These are phyloP conservation scores for Stylonectria norvegica DNA, from an alignment of 2,329 filamentous ascomycete species.

Conservation along the genomic window DNA sequence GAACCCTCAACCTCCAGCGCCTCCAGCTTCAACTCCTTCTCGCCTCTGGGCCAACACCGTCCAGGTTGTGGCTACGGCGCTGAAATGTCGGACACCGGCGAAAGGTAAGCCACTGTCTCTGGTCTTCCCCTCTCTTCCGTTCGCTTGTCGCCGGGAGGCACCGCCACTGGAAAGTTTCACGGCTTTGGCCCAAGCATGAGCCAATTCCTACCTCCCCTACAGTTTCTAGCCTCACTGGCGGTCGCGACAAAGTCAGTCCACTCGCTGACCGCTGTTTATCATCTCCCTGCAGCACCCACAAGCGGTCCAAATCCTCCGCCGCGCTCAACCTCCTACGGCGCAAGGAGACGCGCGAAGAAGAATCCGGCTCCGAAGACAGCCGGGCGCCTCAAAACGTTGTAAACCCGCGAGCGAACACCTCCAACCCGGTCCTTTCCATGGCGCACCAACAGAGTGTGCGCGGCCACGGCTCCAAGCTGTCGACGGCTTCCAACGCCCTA, in stretches of 20 bases:
- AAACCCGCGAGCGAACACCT: slow-evolving; percentile 28
- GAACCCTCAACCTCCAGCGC: too few species aligned
- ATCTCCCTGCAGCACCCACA: slow-evolving; percentile 37
- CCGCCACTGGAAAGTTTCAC: background rate
- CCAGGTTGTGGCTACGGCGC: slow-evolving; percentile 8
- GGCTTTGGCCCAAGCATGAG: background rate
- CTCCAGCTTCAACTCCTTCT: too few species aligned
- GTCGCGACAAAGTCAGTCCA: slow-evolving; percentile 29
- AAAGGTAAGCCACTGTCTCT: slow-evolving; percentile 17
- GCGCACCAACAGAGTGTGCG: slow-evolving; percentile 36
- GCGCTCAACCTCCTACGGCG: slow-evolving; percentile 54
- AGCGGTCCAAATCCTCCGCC: slow-evolving; percentile 52
- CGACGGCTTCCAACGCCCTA: slow-evolving; percentile 39
- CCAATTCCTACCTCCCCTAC: slow-evolving; percentile 3
- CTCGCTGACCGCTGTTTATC: slow-evolving; percentile 29
- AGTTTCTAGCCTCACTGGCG: too few species aligned
- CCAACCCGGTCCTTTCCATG: slow-evolving; percentile 34
- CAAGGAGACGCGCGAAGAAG: slow-evolving; percentile 48
- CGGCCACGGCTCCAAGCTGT: slow-evolving; percentile 47
- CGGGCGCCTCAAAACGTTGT: slow-evolving; percentile 25
- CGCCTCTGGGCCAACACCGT: too few species aligned
- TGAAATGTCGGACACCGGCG: slow-evolving; percentile 26
- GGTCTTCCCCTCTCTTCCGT: background rate
- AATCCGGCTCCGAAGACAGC: slow-evolving; percentile 52
- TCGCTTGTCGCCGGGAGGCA: background rate